Base-by-base conservation (phyloP, 2,329 filamentous ascomycete genomes). In the Aureobasidium sp. region DNA sequence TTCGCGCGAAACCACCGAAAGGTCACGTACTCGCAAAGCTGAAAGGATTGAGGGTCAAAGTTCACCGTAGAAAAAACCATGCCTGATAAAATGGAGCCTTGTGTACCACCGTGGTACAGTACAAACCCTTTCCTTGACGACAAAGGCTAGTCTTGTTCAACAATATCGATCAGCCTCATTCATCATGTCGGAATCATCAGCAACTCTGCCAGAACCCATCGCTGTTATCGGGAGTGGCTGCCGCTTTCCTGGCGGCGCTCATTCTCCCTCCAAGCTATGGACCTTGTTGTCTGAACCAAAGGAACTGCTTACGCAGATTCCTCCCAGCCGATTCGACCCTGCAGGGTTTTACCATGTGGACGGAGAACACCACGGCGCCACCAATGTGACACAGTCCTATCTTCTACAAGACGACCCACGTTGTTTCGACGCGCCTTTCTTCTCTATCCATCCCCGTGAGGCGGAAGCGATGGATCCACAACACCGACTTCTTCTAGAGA, bases 201-300 rank as follows among this genome's bases (percentile, higher is more conserved):
- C n/a, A n/a, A n/a, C n/a, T n/a, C n/a, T n/a, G n/a, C n/a, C n/a
- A n/a, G 63, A 69, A 50, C 73, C 75, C 42, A 76, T 79, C 25
- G 78, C 77, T 25, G 69, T 79, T 15, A 67, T 79, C 10, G 76
- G 77, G 27, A 75, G 61, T 49, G 74, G 70, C 1, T 78, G 78
- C 31, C 70, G 78, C 0, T 74, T 79, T 23, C 76, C 78, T 0
- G 77, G 76, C 0, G 65, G 66, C 37, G 69, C 69, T 37, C 67
- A 64, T 33, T 69, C 67, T 11, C 53, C 61, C 5, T 60, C 60
- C 19, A 62, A 63, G 46, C 50, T 63, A 7, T 63, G 62, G 62
- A 47, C 60, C 2, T 35, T 63, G 3, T 50, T 63, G n/a, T 19
- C 35, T 15, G 43, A 63, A 8, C 60, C 60, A 8, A 35, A 19